Evolutionary conservation across 352 stramenopile species (phyloP).

Genomic region (Phytophthora colocasiae): DNA sequence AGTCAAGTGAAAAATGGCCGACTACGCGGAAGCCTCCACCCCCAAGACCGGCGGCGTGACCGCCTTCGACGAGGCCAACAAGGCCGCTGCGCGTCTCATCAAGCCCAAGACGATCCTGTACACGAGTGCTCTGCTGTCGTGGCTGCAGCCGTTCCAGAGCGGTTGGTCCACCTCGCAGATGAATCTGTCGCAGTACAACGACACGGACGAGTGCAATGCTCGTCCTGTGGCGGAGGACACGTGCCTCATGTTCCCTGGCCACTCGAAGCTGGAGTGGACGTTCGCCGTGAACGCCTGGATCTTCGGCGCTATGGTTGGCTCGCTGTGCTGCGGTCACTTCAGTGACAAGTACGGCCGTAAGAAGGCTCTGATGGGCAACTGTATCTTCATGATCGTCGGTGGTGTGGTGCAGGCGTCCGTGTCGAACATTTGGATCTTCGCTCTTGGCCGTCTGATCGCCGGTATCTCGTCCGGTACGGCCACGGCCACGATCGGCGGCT

Average conservation of each 20-base stretch:
- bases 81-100: no score
- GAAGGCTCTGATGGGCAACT: not conserved
- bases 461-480: not conserved
- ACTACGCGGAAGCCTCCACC: no score
- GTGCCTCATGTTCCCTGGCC: not conserved
- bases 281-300: conserved; percentile 1
- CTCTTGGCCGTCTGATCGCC: not conserved
- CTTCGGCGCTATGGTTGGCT: not conserved
- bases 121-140: no score
- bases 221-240: not conserved
- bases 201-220: not conserved
- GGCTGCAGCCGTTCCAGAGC: no score
- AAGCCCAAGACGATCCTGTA: no score
- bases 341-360: conserved; percentile 1
- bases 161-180: no score
- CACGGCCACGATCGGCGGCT: not conserved
- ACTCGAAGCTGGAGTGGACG: conserved; percentile 1
- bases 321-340: not conserved
- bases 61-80: no score
- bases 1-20: no score
- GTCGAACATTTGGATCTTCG: not conserved
- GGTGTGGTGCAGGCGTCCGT: not conserved
- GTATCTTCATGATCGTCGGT: not conserved
- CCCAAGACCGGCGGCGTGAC: no score
- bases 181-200: no score